phyloP scores from a whole-genome alignment of 2,329 filamentous ascomycete genomes.

The Didymosphaeria variabile region DNA sequence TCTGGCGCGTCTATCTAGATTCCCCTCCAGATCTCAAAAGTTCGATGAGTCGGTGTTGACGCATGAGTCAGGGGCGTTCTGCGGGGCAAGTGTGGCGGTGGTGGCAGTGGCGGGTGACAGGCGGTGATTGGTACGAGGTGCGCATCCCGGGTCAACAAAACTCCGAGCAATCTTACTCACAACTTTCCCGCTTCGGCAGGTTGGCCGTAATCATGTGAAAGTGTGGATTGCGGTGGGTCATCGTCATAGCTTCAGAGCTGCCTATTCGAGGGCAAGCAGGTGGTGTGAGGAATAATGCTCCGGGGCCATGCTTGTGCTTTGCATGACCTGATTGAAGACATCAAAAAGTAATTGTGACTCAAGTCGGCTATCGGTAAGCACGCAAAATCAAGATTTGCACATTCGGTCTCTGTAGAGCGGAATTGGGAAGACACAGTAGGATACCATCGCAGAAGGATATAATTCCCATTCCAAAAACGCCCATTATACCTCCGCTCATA shows the following conservation, averaged over 20 bases:
- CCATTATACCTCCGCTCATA: constrained; percentile 34
- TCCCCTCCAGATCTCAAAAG: constrained; percentile 20
- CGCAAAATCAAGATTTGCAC: no score
- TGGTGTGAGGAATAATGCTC: neutral
- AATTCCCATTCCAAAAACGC: constrained; percentile 26
- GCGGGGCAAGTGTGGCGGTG: constrained; percentile 28
- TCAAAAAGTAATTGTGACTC: no score
- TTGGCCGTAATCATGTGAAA: constrained; percentile 27
- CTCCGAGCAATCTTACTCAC: constrained; percentile 4
- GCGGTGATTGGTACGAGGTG: neutral
- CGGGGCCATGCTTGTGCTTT: no score
- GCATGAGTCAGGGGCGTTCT: constrained; percentile 39
- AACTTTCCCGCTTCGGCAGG: constrained; percentile 40
- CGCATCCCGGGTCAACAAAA: neutral
- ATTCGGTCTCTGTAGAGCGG: no score
- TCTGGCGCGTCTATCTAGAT: neutral
- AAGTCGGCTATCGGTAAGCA: no score
- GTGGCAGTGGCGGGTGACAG: constrained; percentile 21
- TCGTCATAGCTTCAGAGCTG: constrained; percentile 47
- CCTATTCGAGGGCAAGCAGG: constrained; percentile 35
- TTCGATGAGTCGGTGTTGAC: constrained; percentile 14
- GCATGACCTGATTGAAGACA: no score
- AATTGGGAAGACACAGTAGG: neutral
- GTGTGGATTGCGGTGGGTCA: constrained; percentile 37
- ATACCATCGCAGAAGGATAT: neutral